phyloP scores from a whole-genome alignment of 208 protist species.

The Leishmania gerbilli region DNA sequence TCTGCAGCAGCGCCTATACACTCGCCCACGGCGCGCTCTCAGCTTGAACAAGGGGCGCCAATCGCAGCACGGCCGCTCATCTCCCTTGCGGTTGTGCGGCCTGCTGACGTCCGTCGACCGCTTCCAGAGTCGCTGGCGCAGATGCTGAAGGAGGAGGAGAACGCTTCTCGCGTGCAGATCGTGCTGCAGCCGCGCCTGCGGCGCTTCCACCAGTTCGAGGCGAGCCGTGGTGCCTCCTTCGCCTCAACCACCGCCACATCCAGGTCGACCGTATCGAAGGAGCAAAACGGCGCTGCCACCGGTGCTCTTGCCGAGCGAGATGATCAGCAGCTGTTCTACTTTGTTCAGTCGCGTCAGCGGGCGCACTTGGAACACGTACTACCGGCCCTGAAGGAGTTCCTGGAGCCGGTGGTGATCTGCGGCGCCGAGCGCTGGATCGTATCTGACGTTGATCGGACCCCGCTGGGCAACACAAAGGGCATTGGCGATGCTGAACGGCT shows the following conservation, averaged over 20 bases:
- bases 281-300: neutral
- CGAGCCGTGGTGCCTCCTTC: neutral
- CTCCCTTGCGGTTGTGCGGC: slow-evolving; percentile 38
- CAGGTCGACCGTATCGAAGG: neutral
- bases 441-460: slow-evolving; percentile 80
- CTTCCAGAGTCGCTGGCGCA: slow-evolving; percentile 54
- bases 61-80: slow-evolving; percentile 35
- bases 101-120: slow-evolving; percentile 31
- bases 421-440: slow-evolving; percentile 75
- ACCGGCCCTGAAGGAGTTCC: slow-evolving; percentile 48
- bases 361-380: slow-evolving; percentile 72
- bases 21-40: neutral
- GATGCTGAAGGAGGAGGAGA: slow-evolving; percentile 74
- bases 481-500: neutral
- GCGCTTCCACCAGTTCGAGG: slow-evolving; percentile 39
- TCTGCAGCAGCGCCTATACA: neutral
- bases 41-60: neutral
- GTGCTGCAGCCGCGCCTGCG: slow-evolving; percentile 81
- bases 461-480: neutral
- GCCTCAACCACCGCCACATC: neutral
- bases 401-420: slow-evolving; percentile 71
- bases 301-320: neutral
- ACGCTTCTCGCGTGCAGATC: slow-evolving; percentile 67
- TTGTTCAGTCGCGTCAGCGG: slow-evolving; percentile 78
- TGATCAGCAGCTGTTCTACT: slow-evolving; percentile 67